A percentile compares a stretch with the other conserved stretches of the same genome.
phyloP scores from a whole-genome alignment of 2,329 filamentous ascomycete species.

The Gaeumannomyces sp. region DNA sequence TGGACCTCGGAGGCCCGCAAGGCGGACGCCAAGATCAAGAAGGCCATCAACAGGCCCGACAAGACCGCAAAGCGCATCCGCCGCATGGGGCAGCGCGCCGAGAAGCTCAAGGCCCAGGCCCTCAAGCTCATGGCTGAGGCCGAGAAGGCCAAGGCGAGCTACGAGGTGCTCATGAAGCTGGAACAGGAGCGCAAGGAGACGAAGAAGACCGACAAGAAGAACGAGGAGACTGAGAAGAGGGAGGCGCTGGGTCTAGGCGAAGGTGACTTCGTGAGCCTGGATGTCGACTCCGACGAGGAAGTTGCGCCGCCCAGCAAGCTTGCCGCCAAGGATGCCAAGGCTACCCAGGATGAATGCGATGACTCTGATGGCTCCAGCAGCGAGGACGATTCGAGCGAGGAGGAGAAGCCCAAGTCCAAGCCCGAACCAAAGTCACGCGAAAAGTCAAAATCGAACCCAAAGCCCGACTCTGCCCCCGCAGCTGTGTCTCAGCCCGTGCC shows the following conservation, averaged over 20 bases:
- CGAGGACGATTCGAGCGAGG: background rate
- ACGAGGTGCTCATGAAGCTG: background rate
- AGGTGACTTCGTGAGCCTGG: background rate
- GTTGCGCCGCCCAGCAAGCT: too few species aligned
- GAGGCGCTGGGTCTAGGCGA: background rate
- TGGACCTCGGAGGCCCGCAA: constrained; percentile 25
- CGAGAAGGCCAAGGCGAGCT: constrained; percentile 7
- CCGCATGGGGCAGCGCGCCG: constrained; percentile 31
- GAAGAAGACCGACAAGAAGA: background rate
- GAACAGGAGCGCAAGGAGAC: constrained; percentile 2
- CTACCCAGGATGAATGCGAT: background rate
- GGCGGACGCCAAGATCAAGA: constrained; percentile 26
- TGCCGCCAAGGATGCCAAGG: background rate
- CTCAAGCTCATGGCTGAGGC: constrained; percentile 35
- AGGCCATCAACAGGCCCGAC: constrained; percentile 18
- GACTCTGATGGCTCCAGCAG: background rate
- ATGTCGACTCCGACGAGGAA: background rate
- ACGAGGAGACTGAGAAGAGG: background rate
- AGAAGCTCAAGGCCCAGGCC: constrained; percentile 35
- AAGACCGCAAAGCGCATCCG: constrained; percentile 33
- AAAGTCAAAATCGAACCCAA: constrained; percentile 1
- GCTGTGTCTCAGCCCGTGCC: background rate
- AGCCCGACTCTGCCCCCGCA: background rate
- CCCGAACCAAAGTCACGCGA: background rate
- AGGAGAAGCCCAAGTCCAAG: background rate